phyloP scores from a whole-genome alignment of 2,329 filamentous ascomycete genomes.

The Penicillium sumatraense region DNA sequence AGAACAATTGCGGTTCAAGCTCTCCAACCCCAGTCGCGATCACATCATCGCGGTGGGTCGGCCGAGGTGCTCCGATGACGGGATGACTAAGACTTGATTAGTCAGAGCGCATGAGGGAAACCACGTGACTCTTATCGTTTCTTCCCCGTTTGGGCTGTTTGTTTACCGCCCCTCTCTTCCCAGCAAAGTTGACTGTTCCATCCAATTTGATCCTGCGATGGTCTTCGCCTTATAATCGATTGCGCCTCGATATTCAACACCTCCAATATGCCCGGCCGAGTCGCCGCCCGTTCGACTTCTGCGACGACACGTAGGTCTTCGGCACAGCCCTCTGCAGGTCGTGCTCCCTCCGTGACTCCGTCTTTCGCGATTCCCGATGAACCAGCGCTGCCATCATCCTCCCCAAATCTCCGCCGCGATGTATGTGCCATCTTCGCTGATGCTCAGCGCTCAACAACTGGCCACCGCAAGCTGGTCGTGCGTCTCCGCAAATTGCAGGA shows the following conservation, averaged over 20 bases:
- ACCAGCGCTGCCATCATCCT: conserved; percentile 40
- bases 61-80: conserved; percentile 15
- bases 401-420: conserved; percentile 69
- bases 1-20: neutral
- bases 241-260: conserved; percentile 23
- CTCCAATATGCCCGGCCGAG: conserved; percentile 49
- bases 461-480: conserved; percentile 86
- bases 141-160: conserved; percentile 45
- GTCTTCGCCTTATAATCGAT: conserved; percentile 22
- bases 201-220: conserved; percentile 26
- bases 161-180: conserved; percentile 37
- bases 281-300: conserved; percentile 43
- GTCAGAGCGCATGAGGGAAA: too few species aligned
- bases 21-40: neutral
- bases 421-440: conserved; percentile 75
- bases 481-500: conserved; percentile 90
- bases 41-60: conserved; percentile 7
- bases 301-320: conserved; percentile 45
- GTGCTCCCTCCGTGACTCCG: conserved; percentile 61
- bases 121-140: conserved; percentile 41
- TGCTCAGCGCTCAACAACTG: conserved; percentile 86
- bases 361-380: conserved; percentile 67
- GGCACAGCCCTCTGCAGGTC: conserved; percentile 77
- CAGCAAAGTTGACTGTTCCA: neutral
- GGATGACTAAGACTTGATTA: too few species aligned